A percentile compares a stretch with the other conserved stretches of the same genome.
phyloP scores from a whole-genome alignment of 1,139 yeast species.

The Nadsonia commutata region DNA sequence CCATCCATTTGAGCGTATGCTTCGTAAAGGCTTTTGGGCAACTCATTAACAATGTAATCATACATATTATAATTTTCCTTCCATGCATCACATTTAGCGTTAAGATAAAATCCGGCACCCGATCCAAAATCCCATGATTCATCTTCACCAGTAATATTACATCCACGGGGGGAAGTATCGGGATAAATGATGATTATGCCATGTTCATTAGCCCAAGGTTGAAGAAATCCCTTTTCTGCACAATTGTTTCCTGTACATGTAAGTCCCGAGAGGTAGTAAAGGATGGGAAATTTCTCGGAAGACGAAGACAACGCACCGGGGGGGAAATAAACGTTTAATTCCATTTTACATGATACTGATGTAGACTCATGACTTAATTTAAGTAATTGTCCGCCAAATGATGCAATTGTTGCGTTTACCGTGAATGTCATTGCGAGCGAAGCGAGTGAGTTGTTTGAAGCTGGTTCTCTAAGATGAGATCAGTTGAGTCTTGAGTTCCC shows the following conservation, averaged over 20 bases:
- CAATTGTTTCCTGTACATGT: conserved; percentile 93
- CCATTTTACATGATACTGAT: conserved; percentile 59
- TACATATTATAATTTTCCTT: conserved; percentile 68
- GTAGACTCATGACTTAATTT: conserved; percentile 64
- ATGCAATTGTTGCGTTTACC: conserved; percentile 41
- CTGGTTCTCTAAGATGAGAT: too few relatives aligned
- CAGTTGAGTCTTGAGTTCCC: too few relatives aligned
- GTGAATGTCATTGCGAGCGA: conserved; percentile 25
- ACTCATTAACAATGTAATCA: conserved; percentile 62
- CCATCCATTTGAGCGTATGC: conserved; percentile 42
- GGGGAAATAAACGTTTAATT: conserved; percentile 72
- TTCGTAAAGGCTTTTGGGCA: conserved; percentile 35
- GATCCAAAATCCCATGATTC: conserved; percentile 83
- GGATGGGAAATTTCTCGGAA: conserved; percentile 40
- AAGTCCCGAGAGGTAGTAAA: conserved; percentile 74
- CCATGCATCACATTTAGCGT: conserved; percentile 69
- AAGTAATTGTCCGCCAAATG: conserved; percentile 62
- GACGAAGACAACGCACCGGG: conserved; percentile 28
- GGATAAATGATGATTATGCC: conserved; percentile 88
- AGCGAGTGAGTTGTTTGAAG: not conserved
- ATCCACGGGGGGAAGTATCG: conserved; percentile 96
- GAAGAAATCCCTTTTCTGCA: conserved; percentile 86
- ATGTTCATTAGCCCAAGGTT: conserved; percentile 60
- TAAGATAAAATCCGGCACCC: conserved; percentile 89
- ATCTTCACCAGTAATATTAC: conserved; percentile 66